phyloP scores from a whole-genome alignment of 2,329 filamentous ascomycete genomes.

The Cladosporium sp. region DNA sequence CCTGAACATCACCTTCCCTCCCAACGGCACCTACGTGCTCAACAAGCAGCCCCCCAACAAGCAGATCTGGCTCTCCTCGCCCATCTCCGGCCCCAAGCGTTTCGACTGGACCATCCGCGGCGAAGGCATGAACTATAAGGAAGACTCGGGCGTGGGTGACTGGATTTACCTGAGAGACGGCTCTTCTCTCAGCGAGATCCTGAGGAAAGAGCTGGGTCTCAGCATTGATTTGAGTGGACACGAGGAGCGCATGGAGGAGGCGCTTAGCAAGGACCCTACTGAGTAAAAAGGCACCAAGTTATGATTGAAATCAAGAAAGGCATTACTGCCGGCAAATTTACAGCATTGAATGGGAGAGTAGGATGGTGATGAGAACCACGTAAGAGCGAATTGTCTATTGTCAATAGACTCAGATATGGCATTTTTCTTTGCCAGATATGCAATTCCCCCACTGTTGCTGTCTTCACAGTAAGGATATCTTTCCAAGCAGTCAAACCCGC shows the following conservation, averaged over 20 bases:
- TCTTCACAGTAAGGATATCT: background rate
- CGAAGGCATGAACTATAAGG: slow-evolving; percentile 73
- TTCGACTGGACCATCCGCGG: slow-evolving; percentile 81
- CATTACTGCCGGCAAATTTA: too few species aligned
- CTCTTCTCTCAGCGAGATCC: slow-evolving; percentile 66
- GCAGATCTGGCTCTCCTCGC: slow-evolving; percentile 94
- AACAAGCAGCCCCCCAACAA: slow-evolving; percentile 99
- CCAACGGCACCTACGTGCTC: slow-evolving; percentile 79
- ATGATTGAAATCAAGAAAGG: too few species aligned
- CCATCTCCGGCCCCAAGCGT: slow-evolving; percentile 84
- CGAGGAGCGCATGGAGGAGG: slow-evolving; percentile 22
- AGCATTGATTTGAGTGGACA: slow-evolving; percentile 43
- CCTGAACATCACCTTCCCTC: slow-evolving; percentile 67
- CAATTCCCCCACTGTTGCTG: background rate
- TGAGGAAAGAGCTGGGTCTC: slow-evolving; percentile 73
- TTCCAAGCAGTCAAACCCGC: too few species aligned
- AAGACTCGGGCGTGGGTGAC: slow-evolving; percentile 66
- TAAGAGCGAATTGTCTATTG: background rate
- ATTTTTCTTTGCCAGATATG: background rate
- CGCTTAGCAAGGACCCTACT: slow-evolving; percentile 22
- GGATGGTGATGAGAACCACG: too few species aligned
- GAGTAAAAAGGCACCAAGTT: slow-evolving; percentile 17
- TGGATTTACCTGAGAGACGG: slow-evolving; percentile 90
- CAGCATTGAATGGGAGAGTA: too few species aligned
- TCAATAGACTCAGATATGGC: background rate